phyloP scores from a whole-genome alignment of 805 yeast species.

The Wickerhamiella australiensis region DNA sequence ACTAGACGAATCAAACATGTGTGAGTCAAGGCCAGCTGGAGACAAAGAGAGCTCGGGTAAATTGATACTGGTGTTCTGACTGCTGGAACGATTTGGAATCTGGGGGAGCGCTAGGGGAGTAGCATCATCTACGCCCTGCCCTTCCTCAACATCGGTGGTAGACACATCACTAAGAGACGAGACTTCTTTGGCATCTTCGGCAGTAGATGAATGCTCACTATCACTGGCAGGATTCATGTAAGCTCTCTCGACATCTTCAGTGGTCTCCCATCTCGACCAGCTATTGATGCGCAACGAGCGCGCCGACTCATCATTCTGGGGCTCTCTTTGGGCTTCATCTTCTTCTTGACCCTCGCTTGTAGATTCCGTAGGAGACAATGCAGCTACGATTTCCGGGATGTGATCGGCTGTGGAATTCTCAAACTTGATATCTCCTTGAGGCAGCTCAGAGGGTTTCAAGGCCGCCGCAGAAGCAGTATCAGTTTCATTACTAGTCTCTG shows the following conservation, averaged over 20 bases:
- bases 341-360: too few relatives aligned
- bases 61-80: not conserved
- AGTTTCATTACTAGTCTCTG: not conserved
- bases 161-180: too few relatives aligned
- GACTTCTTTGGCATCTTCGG: too few relatives aligned
- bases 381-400: too few relatives aligned
- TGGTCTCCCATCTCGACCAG: conserved; percentile 1
- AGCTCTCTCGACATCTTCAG: conserved; percentile 5
- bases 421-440: not conserved
- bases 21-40: not conserved
- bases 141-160: too few relatives aligned
- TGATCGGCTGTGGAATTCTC: too few relatives aligned
- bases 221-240: not conserved
- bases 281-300: not conserved
- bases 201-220: not conserved
- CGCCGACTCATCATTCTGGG: not conserved
- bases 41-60: conserved; percentile 4
- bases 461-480: not conserved
- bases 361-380: too few relatives aligned
- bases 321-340: not conserved
- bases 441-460: not conserved
- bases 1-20: not conserved
- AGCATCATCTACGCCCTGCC: too few relatives aligned
- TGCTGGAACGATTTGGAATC: not conserved
- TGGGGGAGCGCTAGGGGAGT: not conserved